Percentiles rank a stretch among this genome's conserved stretches.
Evolutionary conservation across 306 rosid genomes (phyloP).

Genomic region (Carpinus fangiana): DNA sequence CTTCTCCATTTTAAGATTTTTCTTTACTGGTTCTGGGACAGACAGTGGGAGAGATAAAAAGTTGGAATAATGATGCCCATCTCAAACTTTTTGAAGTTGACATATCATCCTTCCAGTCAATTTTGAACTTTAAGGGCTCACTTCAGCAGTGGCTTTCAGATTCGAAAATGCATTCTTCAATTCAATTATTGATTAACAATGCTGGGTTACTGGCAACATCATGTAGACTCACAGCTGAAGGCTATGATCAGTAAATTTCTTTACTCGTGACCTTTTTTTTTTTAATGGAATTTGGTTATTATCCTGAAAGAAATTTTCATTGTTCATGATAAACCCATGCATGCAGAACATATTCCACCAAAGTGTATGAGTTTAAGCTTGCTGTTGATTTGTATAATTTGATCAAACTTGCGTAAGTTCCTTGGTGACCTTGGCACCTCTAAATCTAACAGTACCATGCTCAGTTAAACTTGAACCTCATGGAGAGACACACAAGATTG

Average conservation of each 20-base stretch:
- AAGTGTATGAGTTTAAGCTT: slow-evolving; percentile 24
- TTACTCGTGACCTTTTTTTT: slow-evolving; percentile 16
- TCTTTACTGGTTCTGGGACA: slow-evolving; percentile 36
- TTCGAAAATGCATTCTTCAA: slow-evolving; percentile 74
- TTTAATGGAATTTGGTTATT: background rate
- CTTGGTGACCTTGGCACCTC: slow-evolving; percentile 7
- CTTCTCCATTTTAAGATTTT: background rate
- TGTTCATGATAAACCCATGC: slow-evolving; percentile 3
- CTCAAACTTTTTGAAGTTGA: slow-evolving; percentile 76
- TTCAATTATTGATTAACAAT: slow-evolving; percentile 78
- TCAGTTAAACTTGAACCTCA: slow-evolving; percentile 12
- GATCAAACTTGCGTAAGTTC: background rate
- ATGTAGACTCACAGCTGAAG: slow-evolving; percentile 64
- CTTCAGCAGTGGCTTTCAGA: slow-evolving; percentile 71
- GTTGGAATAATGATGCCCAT: slow-evolving; percentile 49
- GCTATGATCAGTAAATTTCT: slow-evolving; percentile 70
- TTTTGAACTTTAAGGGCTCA: slow-evolving; percentile 51
- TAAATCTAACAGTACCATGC: slow-evolving; percentile 7
- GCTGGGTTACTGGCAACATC: slow-evolving; percentile 94
- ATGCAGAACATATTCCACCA: slow-evolving; percentile 3
- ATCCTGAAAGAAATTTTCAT: background rate
- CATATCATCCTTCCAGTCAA: slow-evolving; percentile 59
- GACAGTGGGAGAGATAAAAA: slow-evolving; percentile 64
- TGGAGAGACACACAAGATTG: slow-evolving; percentile 17
- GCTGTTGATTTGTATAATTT: slow-evolving; percentile 10